These are phyloP conservation scores for Pseudopyrenochaeta lycopersici DNA, from an alignment of 2,329 filamentous ascomycete genomes.

Conservation along the genomic window DNA sequence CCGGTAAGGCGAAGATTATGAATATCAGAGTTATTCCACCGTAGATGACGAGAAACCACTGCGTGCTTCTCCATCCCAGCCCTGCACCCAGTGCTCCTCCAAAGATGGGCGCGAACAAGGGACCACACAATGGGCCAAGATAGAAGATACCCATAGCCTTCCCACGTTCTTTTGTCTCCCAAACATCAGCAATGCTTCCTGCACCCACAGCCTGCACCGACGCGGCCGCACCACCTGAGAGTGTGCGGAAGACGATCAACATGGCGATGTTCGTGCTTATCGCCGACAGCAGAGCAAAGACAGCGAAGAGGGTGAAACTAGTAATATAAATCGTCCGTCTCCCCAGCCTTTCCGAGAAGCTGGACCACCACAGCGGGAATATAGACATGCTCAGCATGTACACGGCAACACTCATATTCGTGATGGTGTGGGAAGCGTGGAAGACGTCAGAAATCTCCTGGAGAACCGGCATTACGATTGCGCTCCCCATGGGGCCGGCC, in stretches of 20 bases:
- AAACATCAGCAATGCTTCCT: conserved; percentile 50
- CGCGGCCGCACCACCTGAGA: conserved; percentile 49
- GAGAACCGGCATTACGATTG: conserved; percentile 74
- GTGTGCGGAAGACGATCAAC: conserved; percentile 46
- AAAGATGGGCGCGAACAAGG: conserved; percentile 50
- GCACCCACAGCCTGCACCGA: conserved; percentile 51
- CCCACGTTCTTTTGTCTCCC: conserved; percentile 50
- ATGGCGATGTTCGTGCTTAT: conserved; percentile 43
- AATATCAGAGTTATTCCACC: conserved; percentile 43
- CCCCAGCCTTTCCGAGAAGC: conserved; percentile 48
- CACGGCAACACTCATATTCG: conserved; percentile 52
- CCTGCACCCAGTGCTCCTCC: conserved; percentile 45
- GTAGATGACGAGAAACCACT: conserved; percentile 51
- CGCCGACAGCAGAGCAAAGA: too few species aligned
- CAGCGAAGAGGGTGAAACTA: conserved; percentile 44
- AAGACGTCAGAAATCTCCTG: conserved; percentile 45
- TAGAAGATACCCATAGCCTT: conserved; percentile 51
- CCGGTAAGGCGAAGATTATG: conserved; percentile 47
- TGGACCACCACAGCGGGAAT: conserved; percentile 53
- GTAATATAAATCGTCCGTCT: conserved; percentile 48
- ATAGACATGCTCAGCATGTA: conserved; percentile 55
- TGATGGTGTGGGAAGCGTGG: conserved; percentile 39
- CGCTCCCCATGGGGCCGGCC: conserved; percentile 82
- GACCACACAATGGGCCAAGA: conserved; percentile 49
- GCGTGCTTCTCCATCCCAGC: conserved; percentile 50